Base-by-base conservation (phyloP, 805 yeast genomes). In the Candida sithepensis region DNA sequence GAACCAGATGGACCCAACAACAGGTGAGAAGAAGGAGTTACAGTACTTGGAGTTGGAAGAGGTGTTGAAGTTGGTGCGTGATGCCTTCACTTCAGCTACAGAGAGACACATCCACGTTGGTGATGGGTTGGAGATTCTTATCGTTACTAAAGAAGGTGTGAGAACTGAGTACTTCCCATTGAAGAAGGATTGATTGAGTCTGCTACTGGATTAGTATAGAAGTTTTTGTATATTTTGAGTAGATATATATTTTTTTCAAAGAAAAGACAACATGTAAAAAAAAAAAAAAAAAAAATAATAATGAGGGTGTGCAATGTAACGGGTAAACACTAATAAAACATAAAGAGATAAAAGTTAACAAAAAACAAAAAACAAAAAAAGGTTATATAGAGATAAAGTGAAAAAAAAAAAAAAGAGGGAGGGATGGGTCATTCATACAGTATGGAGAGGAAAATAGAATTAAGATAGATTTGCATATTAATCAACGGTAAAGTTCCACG, bases 91-190 rank as follows among this genome's bases (percentile, higher is more conserved):
- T 20, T 89, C 97, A 8, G 99, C 97, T 19, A 92, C 98, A 18
- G 99, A 94, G 72, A 86, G 99, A 77, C 98, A 94, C 69, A 94
- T 94, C 58, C 95, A 91, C 58, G 98, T 94, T 45, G 99, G 99
- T 73, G 99, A 94, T 73, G 96, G 94, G 5, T 77, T 94, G 53
- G 96, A 94, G 68, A 84, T 94, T 42, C 73, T 86, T 55, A 87
- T 94, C 58, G 91, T 92, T 49, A 89, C 97, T 13, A 91, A 90
- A 65, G 96, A 90, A 21, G 99, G 99, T 44, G 88, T 89, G 42
- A 79, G 84, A 70, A 82, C 79, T 39, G 96, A 88, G 66, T 85
- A 80, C 68, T 85, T 71, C 65, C 95, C 95, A 49, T 76, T 94
- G 66, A 89, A 94, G 79, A 83, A 86, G 66, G 98, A 92, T 74